A percentile compares a stretch with the other conserved stretches of the same genome.
These are phyloP conservation scores for Nepenthes gracilis DNA, from an alignment of 148 eudicot species.

Conservation along the genomic window DNA sequence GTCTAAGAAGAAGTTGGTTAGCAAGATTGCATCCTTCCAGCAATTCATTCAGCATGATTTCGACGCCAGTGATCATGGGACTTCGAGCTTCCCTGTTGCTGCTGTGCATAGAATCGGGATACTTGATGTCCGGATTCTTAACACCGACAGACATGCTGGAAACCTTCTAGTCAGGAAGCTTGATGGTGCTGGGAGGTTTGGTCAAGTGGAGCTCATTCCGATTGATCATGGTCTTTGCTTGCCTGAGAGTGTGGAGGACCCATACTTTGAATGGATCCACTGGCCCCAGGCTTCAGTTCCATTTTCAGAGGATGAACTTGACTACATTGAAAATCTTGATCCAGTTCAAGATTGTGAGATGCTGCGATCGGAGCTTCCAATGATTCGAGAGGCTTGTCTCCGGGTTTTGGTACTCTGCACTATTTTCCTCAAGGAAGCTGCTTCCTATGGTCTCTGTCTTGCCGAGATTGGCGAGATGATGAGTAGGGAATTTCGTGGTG, in stretches of 20 bases:
- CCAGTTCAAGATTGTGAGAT: conserved; percentile 22
- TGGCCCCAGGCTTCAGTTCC: conserved; percentile 41
- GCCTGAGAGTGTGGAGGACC: conserved; percentile 32
- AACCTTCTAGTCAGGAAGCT: conserved; percentile 28
- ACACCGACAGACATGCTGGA: conserved; percentile 35
- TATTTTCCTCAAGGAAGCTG: conserved; percentile 27
- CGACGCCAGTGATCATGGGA: conserved; percentile 41
- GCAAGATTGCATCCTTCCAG: conserved; percentile 31
- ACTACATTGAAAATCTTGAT: conserved; percentile 20
- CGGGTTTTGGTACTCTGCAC: conserved; percentile 24
- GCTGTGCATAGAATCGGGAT: conserved; percentile 36
- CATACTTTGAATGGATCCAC: conserved; percentile 37
- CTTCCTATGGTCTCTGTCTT: conserved; percentile 25
- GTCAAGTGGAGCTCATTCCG: conserved; percentile 26
- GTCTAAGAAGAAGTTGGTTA: conserved; percentile 11
- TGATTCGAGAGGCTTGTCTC: conserved; percentile 35
- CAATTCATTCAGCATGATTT: conserved; percentile 27
- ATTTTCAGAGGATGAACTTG: conserved; percentile 32
- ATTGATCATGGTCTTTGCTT: conserved; percentile 39
- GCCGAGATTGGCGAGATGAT: conserved; percentile 39
- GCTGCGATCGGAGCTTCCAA: conserved; percentile 27
- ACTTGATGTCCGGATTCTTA: conserved; percentile 23
- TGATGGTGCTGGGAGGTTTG: conserved; percentile 17
- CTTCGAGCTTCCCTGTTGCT: conserved; percentile 30
- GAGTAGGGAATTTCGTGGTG: conserved; percentile 24